phyloP scores from a whole-genome alignment of 192 early-diverging fungal genomes.

The Funneliformis mosseae region DNA sequence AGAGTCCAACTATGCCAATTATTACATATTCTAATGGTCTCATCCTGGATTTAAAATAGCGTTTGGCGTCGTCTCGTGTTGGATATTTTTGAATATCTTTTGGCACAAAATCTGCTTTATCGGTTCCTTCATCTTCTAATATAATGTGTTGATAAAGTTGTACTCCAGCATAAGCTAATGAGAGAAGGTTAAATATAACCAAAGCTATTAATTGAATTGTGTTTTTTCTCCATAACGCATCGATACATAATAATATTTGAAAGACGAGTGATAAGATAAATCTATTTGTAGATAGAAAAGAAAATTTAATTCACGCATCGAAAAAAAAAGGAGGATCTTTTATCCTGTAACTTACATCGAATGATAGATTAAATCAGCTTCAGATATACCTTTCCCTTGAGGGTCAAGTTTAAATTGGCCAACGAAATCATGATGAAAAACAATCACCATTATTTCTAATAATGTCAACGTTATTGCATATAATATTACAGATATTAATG shows the following conservation, averaged over 20 bases:
- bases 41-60: conserved; percentile 37
- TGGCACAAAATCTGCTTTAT: background rate
- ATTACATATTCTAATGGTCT: conserved; percentile 50
- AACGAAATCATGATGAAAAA: conserved; percentile 25
- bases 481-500: background rate
- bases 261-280: conserved; percentile 22
- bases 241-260: conserved; percentile 11
- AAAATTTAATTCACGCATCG: background rate
- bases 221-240: conserved; percentile 50
- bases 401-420: background rate
- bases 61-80: background rate
- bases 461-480: conserved; percentile 6
- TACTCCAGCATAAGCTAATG: conserved; percentile 69
- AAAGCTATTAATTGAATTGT: conserved; percentile 89
- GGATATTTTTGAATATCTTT: background rate
- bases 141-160: conserved; percentile 52
- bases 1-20: conserved; percentile 44
- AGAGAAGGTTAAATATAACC: conserved; percentile 65
- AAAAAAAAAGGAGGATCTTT: background rate
- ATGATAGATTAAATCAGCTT: conserved; percentile 34
- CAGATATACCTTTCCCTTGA: conserved; percentile 24
- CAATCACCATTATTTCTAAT: conserved; percentile 25
- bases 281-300: background rate
- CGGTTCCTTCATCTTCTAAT: conserved; percentile 25
- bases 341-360: conserved; percentile 19